Percentiles rank a stretch among this genome's conserved stretches.
Evolutionary conservation across 768 basidiomycete species (phyloP).

Genomic region (Pleurotus citrinopileatus): DNA sequence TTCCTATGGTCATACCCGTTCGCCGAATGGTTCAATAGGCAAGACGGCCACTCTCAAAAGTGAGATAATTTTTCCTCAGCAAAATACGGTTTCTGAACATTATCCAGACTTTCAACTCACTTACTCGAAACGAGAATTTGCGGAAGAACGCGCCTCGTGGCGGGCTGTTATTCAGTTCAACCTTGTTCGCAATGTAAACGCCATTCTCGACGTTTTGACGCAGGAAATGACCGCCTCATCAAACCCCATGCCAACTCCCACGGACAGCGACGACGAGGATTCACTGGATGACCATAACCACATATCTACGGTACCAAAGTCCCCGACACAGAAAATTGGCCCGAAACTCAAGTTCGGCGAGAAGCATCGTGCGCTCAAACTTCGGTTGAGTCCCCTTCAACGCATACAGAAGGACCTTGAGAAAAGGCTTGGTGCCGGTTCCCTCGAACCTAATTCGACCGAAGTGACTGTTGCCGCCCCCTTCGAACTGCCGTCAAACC

Average conservation of each 20-base stretch:
- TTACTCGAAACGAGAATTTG: conserved; percentile 69
- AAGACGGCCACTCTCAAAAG: conserved; percentile 83
- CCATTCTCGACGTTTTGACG: conserved; percentile 53
- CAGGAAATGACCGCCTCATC: conserved; percentile 50
- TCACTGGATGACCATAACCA: conserved; percentile 35
- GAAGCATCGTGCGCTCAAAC: conserved; percentile 56
- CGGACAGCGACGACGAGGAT: conserved; percentile 30
- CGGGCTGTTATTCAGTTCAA: conserved; percentile 76
- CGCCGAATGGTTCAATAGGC: conserved; percentile 69
- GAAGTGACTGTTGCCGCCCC: conserved; percentile 37
- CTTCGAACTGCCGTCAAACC: conserved; percentile 26
- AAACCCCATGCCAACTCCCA: conserved; percentile 20
- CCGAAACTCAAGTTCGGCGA: conserved; percentile 50
- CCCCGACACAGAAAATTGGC: conserved; percentile 27
- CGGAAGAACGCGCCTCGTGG: conserved; percentile 69
- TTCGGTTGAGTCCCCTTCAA: conserved; percentile 56
- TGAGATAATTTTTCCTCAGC: conserved; percentile 24
- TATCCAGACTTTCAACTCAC: conserved; percentile 67
- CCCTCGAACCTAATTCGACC: conserved; percentile 46
- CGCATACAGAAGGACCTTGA: conserved; percentile 61
- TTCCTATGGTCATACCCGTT: conserved; percentile 6
- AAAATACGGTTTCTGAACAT: conserved; percentile 12
- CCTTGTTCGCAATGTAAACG: conserved; percentile 70
- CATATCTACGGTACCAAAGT: conserved; percentile 30
- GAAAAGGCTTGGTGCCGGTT: conserved; percentile 52